These are phyloP conservation scores for Acer negundo DNA, from an alignment of 345 rosid species.

Conservation along the genomic window DNA sequence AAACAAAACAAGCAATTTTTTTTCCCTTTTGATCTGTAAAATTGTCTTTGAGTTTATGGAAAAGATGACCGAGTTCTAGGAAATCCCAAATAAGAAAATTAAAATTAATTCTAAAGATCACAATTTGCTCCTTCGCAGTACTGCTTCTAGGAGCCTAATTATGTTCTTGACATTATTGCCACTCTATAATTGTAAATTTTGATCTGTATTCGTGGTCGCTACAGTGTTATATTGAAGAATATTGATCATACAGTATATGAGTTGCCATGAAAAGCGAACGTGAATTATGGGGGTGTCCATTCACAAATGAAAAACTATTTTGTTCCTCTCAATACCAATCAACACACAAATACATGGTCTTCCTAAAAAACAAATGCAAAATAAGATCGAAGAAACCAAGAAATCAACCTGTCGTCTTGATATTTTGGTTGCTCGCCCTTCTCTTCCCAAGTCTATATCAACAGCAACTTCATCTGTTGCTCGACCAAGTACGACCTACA, in stretches of 20 bases:
- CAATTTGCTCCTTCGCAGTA: neutral
- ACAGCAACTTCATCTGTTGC: constrained; percentile 68
- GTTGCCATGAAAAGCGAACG: neutral
- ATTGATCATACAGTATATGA: neutral
- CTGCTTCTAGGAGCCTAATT: neutral
- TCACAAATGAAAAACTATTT: neutral
- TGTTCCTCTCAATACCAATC: neutral
- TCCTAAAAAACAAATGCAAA: neutral
- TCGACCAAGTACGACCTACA: constrained; percentile 88
- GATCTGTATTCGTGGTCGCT: neutral
- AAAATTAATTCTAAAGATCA: neutral
- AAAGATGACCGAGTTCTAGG: neutral
- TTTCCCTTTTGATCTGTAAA: neutral
- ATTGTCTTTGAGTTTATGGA: neutral
- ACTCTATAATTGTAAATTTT: neutral
- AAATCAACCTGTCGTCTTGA: constrained; percentile 77
- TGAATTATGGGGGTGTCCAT: neutral
- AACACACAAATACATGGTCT: neutral
- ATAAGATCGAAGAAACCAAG: constrained; percentile 13
- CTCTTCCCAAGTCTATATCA: constrained; percentile 81
- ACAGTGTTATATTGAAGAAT: neutral
- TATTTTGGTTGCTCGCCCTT: constrained; percentile 61
- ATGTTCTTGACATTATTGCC: neutral
- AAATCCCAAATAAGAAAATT: neutral
- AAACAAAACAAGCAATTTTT: neutral